Conservation (phyloP, 2,329 filamentous ascomycete genomes). For the Tolypocladium sp. region DNA sequence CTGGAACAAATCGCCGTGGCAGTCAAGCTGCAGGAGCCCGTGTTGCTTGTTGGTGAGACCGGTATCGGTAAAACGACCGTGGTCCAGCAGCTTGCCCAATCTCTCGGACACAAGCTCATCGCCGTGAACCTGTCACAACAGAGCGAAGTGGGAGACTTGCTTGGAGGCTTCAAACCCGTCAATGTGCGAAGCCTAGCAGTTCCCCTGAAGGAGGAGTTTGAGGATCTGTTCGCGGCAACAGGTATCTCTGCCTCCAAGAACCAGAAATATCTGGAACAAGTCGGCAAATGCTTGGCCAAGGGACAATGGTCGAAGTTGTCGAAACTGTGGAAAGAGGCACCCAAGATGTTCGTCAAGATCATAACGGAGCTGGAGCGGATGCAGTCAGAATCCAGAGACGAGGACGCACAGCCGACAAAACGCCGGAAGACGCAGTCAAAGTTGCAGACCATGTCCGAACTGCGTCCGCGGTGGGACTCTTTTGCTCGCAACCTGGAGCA, state of each 20-base stretch:
- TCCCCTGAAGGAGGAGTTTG: constrained; percentile 88
- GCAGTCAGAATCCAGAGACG: constrained; percentile 23
- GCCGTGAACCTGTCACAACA: constrained; percentile 97
- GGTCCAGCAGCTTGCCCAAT: constrained; percentile 81
- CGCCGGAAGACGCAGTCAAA: constrained; percentile 57
- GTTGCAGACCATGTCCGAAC: constrained; percentile 49
- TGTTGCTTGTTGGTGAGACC: constrained; percentile 94
- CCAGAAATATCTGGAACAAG: constrained; percentile 71
- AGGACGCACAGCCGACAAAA: constrained; percentile 56
- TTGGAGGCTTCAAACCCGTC: constrained; percentile 94
- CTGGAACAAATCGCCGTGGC: constrained; percentile 84
- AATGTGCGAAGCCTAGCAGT: constrained; percentile 81
- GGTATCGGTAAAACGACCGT: constrained; percentile 97
- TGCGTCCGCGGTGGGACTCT: constrained; percentile 64
- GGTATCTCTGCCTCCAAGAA: constrained; percentile 83
- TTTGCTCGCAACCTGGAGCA: constrained; percentile 69
- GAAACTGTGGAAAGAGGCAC: constrained; percentile 79
- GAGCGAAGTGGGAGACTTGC: constrained; percentile 89
- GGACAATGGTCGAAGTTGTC: constrained; percentile 82
- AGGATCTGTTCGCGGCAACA: constrained; percentile 76
- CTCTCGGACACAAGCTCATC: constrained; percentile 76
- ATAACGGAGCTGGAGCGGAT: constrained; percentile 44
- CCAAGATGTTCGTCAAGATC: constrained; percentile 75
- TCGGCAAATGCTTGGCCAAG: constrained; percentile 70
- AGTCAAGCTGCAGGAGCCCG: constrained; percentile 75